A percentile compares a stretch with the other conserved stretches of the same genome.
Conservation (phyloP, 1,284 basidiomycete species). For the Ceratobasidium sp. region DNA sequence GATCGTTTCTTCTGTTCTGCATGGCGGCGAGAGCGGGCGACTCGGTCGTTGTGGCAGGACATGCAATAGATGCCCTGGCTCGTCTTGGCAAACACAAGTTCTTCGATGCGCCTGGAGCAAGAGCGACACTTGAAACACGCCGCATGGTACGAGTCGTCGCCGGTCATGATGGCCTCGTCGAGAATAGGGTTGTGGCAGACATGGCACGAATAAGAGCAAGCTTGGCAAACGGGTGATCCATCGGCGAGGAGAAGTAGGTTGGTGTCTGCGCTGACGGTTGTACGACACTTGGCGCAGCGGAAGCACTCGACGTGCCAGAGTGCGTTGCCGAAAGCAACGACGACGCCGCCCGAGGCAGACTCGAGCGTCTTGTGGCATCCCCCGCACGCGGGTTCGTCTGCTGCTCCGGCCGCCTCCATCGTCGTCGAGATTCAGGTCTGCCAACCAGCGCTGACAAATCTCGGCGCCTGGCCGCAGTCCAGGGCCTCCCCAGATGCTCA, state of each 20-base stretch:
- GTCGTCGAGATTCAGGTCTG: slow-evolving; percentile 16
- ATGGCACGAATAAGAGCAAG: slow-evolving; percentile 96
- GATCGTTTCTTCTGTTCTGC: slow-evolving; percentile 70
- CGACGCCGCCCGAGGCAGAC: slow-evolving; percentile 82
- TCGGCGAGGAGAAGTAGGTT: slow-evolving; percentile 95
- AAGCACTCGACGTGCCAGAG: slow-evolving; percentile 55
- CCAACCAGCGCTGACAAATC: neutral
- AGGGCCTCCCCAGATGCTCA: neutral
- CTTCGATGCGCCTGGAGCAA: slow-evolving; percentile 93
- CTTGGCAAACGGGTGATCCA: slow-evolving; percentile 94
- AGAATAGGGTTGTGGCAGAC: slow-evolving; percentile 91
- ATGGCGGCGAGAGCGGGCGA: slow-evolving; percentile 88
- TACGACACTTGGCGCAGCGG: slow-evolving; percentile 80
- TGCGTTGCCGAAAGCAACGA: slow-evolving; percentile 86
- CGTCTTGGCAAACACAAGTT: slow-evolving; percentile 98
- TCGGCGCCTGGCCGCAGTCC: neutral
- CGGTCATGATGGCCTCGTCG: slow-evolving; percentile 98
- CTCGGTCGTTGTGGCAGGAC: slow-evolving; percentile 97
- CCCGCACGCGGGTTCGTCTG: slow-evolving; percentile 60
- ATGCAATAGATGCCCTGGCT: slow-evolving; percentile 99
- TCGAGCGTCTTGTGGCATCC: slow-evolving; percentile 86
- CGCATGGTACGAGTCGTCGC: slow-evolving; percentile 98
- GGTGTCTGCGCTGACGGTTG: slow-evolving; percentile 77
- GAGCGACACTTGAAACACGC: slow-evolving; percentile 98
- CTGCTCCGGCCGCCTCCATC: slow-evolving; percentile 18